Base-by-base conservation (phyloP, 768 basidiomycete species). In the Kwoniella mangroviensis region DNA sequence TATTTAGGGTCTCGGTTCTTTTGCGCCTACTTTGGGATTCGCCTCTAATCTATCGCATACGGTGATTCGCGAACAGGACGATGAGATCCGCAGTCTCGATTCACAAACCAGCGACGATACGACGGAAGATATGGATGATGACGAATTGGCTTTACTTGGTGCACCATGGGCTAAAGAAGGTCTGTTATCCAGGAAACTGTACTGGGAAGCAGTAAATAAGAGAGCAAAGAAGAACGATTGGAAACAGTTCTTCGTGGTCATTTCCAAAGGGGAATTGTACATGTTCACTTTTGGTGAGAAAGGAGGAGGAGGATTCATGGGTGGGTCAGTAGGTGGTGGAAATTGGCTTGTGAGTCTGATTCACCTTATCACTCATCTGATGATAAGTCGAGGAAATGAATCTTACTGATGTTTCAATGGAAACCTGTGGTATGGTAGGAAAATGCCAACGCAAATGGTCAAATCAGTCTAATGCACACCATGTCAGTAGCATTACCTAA, bases 161-260 rank as follows among this genome's bases (percentile, higher is more conserved):
- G 90, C 97, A 5, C 97, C 97, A 0, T 99, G 96, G 96, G 97
- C 97, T 0, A 99, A 99, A 83, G 97, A 99, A 83, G 97, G 97
- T 13, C 92, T 96, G 86, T 88, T 99, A 10, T 91, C 90, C 74
- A 90, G 95, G 24, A 98, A 98, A 81, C 92, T 94, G 71, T 98
- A 95, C 81, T 94, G 92, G 90, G 96, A 98, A 76, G 87, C 88
- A 2, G 85, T 88, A 0, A 90, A 91, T 15, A 94, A 92, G 80
- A 86, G 94, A 28, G 90, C 93, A 7, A 94, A 87, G 85, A 91
- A 92, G 79, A 96, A 94, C 83, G 85, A 87, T 12, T 99, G 97
- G 97, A 86, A 92, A 77, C 92, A 98, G 75, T 92, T 92, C 22
- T 99, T 99, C 77, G 92, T 95, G 43, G 97, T 98, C 79, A 94